phyloP scores from a whole-genome alignment of 495 filamentous ascomycete species.

The Neurospora sp. region DNA sequence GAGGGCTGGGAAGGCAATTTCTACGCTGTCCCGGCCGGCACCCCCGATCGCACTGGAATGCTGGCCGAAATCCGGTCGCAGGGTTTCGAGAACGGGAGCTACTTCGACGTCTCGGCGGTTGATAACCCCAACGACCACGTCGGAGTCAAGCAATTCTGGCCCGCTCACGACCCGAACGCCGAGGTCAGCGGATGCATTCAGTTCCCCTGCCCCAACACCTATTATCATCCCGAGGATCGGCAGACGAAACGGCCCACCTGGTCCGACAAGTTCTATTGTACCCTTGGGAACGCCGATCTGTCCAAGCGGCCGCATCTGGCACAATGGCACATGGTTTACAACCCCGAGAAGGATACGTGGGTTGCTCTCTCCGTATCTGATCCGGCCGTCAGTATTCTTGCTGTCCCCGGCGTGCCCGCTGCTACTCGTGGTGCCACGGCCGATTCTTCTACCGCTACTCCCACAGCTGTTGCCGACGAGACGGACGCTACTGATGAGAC shows the following conservation, averaged over 20 bases:
- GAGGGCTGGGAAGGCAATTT: slow-evolving; percentile 37
- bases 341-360: background rate
- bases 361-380: background rate
- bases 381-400: background rate
- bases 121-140: slow-evolving; percentile 36
- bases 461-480: background rate
- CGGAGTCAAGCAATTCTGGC: slow-evolving; percentile 38
- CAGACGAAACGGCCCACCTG: slow-evolving; percentile 31
- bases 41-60: slow-evolving; percentile 32
- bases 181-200: slow-evolving; percentile 33
- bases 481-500: background rate
- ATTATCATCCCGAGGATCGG: slow-evolving; percentile 39
- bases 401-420: background rate
- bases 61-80: slow-evolving; percentile 42
- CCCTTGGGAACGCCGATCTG: slow-evolving; percentile 22
- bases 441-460: background rate
- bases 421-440: background rate
- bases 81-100: slow-evolving; percentile 30
- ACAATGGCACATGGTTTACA: background rate
- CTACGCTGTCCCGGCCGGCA: slow-evolving; percentile 32
- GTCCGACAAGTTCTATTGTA: slow-evolving; percentile 27
- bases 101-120: slow-evolving; percentile 46
- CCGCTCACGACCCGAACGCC: slow-evolving; percentile 12
- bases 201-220: slow-evolving; percentile 39
- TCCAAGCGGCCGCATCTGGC: background rate